Percentiles rank a stretch among this genome's conserved stretches.
Evolutionary conservation across 164 flowering plant species (phyloP).

Genomic region (Paratinospora sagittata): DNA sequence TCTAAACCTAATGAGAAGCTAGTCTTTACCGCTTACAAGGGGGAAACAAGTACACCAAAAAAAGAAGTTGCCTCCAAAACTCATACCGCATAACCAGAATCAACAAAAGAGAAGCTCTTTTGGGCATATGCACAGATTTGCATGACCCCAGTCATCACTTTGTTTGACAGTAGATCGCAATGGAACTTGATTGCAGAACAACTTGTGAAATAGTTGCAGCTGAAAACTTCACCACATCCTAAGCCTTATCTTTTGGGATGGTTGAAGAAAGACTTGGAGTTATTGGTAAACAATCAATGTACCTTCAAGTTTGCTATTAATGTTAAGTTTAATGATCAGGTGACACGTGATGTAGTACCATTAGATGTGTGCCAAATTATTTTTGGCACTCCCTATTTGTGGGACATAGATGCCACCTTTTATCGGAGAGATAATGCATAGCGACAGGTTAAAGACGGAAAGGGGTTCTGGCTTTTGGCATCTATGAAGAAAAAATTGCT

Average conservation of each 20-base stretch:
- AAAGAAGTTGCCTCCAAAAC: not conserved
- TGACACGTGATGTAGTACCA: too few species aligned
- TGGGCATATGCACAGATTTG: conserved; percentile 1
- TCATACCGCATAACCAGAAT: not conserved
- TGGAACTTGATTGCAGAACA: not conserved
- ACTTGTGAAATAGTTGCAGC: too few species aligned
- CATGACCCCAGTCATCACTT: not conserved
- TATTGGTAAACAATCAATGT: not conserved
- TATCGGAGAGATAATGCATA: too few species aligned
- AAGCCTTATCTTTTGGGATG: conserved; percentile 3
- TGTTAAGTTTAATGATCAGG: too few species aligned
- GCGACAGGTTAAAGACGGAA: too few species aligned
- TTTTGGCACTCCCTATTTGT: too few species aligned
- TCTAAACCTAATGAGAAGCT: conserved; percentile 1
- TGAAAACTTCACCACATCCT: conserved; percentile 3
- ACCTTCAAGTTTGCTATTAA: not conserved
- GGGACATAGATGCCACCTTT: too few species aligned
- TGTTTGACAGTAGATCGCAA: not conserved
- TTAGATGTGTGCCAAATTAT: too few species aligned
- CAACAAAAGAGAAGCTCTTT: not conserved
- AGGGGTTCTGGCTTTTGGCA: too few species aligned
- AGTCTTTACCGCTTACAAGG: not conserved
- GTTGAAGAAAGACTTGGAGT: not conserved
- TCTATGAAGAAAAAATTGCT: too few species aligned
- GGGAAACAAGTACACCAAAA: not conserved